Base-by-base conservation (phyloP, 208 protist species). In the Tritrichomonas foetus region DNA sequence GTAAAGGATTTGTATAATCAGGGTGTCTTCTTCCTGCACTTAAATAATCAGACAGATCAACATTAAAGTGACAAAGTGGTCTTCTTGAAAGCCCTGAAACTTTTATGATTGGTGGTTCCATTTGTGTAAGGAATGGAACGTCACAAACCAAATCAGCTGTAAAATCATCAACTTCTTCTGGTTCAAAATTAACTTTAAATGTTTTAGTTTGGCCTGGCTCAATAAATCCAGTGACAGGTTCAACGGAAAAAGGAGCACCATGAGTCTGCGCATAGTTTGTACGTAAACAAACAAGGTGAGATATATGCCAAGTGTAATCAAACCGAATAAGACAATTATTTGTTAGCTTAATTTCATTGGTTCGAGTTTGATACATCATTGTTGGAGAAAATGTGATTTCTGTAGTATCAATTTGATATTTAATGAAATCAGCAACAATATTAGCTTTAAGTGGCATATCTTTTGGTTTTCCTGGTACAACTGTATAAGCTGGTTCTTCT, bases 61-160 rank as follows among this genome's bases (percentile, higher is more conserved):
- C 93, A 66, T 98, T 96, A 94, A 99, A 98, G 96, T 99, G 98
- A 84, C 98, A 97, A 33, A 98, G 94, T 11, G 98, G 98, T 94
- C 98, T 98, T 94, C 97, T 96, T 22, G 96, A 96, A 14, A 93
- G 94, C 14, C 97, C 98, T 55, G 94, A 94, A 61, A 99, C 94
- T 0, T 96, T 94, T 33, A 99, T 93, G n/a, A 94, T 92, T 44
- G 94, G 95, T 22, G 47, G 2, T 8, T 89, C 41, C 25, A 30
- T n/a, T 16, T 27, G n/a, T 57, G 41, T 33, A 5, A 53, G 20
- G 47, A 89, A 89, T 57, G 78, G 78, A 50, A 89, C 57, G 3
- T 89, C 47, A 11, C 41, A 57, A 5, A 53, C 30, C 25, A 89
- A 22, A 16, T 57, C 14, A 5, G 41, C 78, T n/a, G 16, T 47